A percentile compares a stretch with the other conserved stretches of the same genome.
These are phyloP conservation scores for Leccinum fuscescens DNA, from an alignment of 1,284 basidiomycete genomes.

Conservation along the genomic window DNA sequence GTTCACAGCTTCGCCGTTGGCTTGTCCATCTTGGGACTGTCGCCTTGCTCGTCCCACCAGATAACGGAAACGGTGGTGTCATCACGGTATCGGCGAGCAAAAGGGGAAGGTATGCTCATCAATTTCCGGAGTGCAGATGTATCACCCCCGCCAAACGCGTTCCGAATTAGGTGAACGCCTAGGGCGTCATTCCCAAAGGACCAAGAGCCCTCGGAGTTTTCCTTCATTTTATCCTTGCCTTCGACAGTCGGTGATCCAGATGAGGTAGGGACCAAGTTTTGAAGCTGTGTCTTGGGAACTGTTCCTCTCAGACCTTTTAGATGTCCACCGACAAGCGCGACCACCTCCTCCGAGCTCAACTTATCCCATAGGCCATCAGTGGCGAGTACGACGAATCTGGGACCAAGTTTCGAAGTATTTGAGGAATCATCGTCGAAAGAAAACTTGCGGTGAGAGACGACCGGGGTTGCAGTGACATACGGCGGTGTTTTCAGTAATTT, in stretches of 20 bases:
- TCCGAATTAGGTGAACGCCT: slow-evolving; percentile 89
- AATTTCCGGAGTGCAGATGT: slow-evolving; percentile 62
- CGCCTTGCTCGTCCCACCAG: slow-evolving; percentile 69
- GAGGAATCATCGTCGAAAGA: slow-evolving; percentile 36
- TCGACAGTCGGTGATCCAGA: slow-evolving; percentile 56
- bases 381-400: slow-evolving; percentile 82
- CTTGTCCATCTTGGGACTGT: slow-evolving; percentile 28
- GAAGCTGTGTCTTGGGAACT: slow-evolving; percentile 57
- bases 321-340: slow-evolving; percentile 85
- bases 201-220: slow-evolving; percentile 56
- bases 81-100: slow-evolving; percentile 78
- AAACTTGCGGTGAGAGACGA: slow-evolving; percentile 79
- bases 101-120: slow-evolving; percentile 84
- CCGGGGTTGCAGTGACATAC: slow-evolving; percentile 90
- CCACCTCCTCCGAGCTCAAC: slow-evolving; percentile 92
- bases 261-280: slow-evolving; percentile 52
- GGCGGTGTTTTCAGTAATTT: slow-evolving; percentile 82
- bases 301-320: slow-evolving; percentile 69
- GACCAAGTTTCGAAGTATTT: slow-evolving; percentile 29
- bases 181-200: slow-evolving; percentile 86
- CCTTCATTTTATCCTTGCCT: slow-evolving; percentile 55
- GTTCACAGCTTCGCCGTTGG: slow-evolving; percentile 41
- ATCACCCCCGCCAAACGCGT: slow-evolving; percentile 90
- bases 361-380: slow-evolving; percentile 97
- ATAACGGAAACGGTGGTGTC: slow-evolving; percentile 91